Base-by-base conservation (phyloP, 129 eudicot species). In the Kitagawia praeruptora region DNA sequence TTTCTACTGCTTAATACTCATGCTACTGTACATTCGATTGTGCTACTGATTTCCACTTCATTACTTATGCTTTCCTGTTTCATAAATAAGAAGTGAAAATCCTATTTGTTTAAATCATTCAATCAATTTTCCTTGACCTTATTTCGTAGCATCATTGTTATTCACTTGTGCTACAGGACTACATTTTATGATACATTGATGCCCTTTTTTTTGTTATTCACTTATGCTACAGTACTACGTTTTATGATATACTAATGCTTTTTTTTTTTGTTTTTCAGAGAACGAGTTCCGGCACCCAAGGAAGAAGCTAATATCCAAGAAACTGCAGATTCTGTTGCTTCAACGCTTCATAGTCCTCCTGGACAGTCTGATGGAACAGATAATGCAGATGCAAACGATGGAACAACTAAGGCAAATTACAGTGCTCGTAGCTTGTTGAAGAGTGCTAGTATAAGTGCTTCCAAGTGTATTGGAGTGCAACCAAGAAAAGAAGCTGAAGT, bases 401-500 rank as follows among this genome's bases (percentile, higher is more conserved):
- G 89, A 49, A 87, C 81, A 13, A 83, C 41, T 76, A 84, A 87
- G 74, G 85, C 90, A 78, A 89, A 88, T 80, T 86, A 86, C 76
- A 91, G 91, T 83, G 90, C 97, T 74, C 91, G 93, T 79, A 93
- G 98, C 92, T 83, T 94, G 85, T 84, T 94, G 79, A 94, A 94
- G 90, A 94, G 98, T 82, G 97, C 98, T 40, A 94, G 98, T 81
- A 94, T 94, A 70, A 94, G 98, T 75, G 98, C 89, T 83, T 94
- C 96, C 78, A 91, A 94, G 85, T 91, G 98, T 76, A 75, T 94
- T 51, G 98, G 89, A 18, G 90, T 80, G 12, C 83, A 91, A 83
- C 79, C 79, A 53, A 84, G 75, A 82, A 84, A 66, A 76, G 86
- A 87, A 34, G 72, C 78, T 0, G 97, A 94, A 93, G 98, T 94